Conservation (phyloP, 2,329 filamentous ascomycete species). For the Helotiales sp. region DNA sequence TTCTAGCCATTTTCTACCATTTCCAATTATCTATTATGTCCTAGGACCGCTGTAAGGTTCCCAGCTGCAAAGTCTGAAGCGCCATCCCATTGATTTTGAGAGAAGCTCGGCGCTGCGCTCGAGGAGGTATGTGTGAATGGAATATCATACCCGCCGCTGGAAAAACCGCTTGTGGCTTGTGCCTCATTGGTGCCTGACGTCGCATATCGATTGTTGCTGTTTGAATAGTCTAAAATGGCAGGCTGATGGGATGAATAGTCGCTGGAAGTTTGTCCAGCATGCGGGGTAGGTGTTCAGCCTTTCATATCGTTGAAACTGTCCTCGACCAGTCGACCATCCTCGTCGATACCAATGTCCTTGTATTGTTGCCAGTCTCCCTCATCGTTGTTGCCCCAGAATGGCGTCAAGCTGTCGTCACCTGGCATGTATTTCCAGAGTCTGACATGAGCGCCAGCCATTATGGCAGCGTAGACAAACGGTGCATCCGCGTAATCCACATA, state of each 20-base stretch:
- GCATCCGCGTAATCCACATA: slow-evolving; percentile 3
- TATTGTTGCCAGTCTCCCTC: slow-evolving; percentile 5
- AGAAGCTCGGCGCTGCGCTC: too few species aligned
- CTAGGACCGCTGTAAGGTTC: too few species aligned
- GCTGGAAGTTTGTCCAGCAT: slow-evolving; percentile 4
- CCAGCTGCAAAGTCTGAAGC: too few species aligned
- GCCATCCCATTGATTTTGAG: too few species aligned
- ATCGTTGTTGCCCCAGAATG: not conserved
- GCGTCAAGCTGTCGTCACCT: not conserved
- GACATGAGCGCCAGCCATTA: slow-evolving; percentile 8
- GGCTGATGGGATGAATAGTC: not conserved
- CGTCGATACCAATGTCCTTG: slow-evolving; percentile 6
- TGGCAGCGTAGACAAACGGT: slow-evolving; percentile 8
- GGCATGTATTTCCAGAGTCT: slow-evolving; percentile 5
- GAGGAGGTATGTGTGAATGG: too few species aligned
- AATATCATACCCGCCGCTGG: too few species aligned
- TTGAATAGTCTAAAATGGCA: not conserved
- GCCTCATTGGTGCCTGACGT: too few species aligned
- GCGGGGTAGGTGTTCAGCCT: not conserved
- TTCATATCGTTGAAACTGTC: slow-evolving; percentile 4
- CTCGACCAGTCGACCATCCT: slow-evolving; percentile 5
- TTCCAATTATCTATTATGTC: too few species aligned
- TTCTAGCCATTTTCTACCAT: too few species aligned
- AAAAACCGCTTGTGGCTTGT: too few species aligned
- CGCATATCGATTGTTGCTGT: not conserved